Base-by-base conservation (phyloP, 1,139 yeast species). In the Zygotorulaspora mrakii region DNA sequence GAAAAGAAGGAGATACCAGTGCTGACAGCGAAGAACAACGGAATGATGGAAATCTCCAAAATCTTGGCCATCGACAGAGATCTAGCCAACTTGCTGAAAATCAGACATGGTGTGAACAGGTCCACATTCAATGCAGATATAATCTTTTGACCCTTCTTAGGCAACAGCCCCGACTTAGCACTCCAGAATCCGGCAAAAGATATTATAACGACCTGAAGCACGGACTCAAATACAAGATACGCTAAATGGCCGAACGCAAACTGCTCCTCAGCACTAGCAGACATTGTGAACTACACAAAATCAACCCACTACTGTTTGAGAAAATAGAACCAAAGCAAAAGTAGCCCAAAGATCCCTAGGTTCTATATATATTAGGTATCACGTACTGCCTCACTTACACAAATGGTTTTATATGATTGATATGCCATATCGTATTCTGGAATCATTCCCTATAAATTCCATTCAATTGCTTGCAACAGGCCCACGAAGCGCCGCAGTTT, bases 41-140 rank as follows among this genome's bases (percentile, higher is more conserved):
- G 91, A 36, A 82, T 81, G 39, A 81, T 67, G 34, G 77, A 68
- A 42, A 82, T 72, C 52, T 82, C 88, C 32, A 77, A 59, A 62
- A 82, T 68, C 58, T 80, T 82, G 47, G 76, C 70, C 48, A 82
- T 59, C 3, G 84, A 77, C 35, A 82, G 62, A 8, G 85, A 76
- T 10, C 82, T 77, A 2, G 88, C 89, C 49, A 82, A 67, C 61
- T 82, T 82, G 50, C 82, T 72, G 57, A 82, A 82, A 52, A 82
- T 82, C 68, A 82, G 71, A 48, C 86, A 82, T 9, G 91, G 91
- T 10, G 91, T 82, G 65, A 82, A 82, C 39, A 82, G 61, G 57
- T 82, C 87, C 26, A 82, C 88, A 56, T 82, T 82, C 29, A 82
- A 65, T 37, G 70, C 66, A 2, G 83, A 75, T 17, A 82, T 70